Conservation (phyloP, 2,329 filamentous ascomycete species). For the Rhynchosporium secalis region DNA sequence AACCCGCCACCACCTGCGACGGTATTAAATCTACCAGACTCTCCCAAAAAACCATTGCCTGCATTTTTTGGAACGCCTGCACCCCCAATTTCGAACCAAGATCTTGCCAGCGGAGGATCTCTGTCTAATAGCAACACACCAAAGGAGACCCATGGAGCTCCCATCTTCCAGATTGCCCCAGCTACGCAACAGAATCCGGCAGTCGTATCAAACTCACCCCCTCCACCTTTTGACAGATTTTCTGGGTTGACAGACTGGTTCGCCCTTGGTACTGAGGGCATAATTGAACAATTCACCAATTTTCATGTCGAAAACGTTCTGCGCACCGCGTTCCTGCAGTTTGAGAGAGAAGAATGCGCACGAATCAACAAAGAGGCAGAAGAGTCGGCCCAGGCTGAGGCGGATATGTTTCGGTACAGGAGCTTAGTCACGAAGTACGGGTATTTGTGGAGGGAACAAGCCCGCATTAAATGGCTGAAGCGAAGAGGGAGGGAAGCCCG, state of each 20-base stretch:
- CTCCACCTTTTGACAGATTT: slow-evolving; percentile 5
- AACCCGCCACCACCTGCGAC: not conserved
- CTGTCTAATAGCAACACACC: not conserved
- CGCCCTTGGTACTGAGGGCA: slow-evolving; percentile 34
- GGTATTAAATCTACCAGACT: not conserved
- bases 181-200: not conserved
- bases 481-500: slow-evolving; percentile 37
- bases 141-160: not conserved
- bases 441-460: slow-evolving; percentile 34
- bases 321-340: slow-evolving; percentile 23
- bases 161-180: not conserved
- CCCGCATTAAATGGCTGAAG: slow-evolving; percentile 31
- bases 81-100: not conserved
- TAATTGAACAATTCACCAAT: slow-evolving; percentile 39
- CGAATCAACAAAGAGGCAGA: slow-evolving; percentile 28
- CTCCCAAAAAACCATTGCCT: not conserved
- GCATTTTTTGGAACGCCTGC: slow-evolving; percentile 1
- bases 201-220: not conserved
- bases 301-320: slow-evolving; percentile 32
- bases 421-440: slow-evolving; percentile 38
- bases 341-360: slow-evolving; percentile 28
- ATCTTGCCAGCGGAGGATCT: not conserved
- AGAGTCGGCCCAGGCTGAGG: slow-evolving; percentile 28
- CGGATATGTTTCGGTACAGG: slow-evolving; percentile 33
- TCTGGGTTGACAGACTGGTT: slow-evolving; percentile 33